Conservation (phyloP, 192 early-diverging fungal species). For the Linnemannia hyalina region DNA sequence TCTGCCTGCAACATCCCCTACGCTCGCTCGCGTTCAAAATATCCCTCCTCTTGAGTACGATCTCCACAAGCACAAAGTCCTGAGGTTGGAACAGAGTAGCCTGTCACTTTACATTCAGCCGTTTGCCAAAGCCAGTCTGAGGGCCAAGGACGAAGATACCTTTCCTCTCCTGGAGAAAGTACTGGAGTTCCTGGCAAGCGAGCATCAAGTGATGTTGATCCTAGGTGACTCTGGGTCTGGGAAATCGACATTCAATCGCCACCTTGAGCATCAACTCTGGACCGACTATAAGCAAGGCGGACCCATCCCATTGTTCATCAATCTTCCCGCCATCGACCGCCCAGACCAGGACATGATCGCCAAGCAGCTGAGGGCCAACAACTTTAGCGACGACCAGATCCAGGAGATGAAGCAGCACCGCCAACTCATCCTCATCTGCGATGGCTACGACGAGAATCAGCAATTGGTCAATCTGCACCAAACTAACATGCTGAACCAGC, state of each 20-base stretch:
- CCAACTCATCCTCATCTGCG: too few relatives aligned
- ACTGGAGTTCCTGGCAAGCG: background rate
- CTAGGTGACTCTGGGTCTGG: background rate
- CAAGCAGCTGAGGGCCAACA: background rate
- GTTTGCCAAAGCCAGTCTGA: background rate
- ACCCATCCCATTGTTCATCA: background rate
- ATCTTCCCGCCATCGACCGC: background rate
- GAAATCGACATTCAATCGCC: background rate
- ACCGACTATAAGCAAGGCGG: background rate
- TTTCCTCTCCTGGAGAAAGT: background rate
- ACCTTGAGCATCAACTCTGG: background rate
- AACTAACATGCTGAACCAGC: too few relatives aligned
- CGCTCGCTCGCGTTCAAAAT: too few relatives aligned
- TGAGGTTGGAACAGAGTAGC: too few relatives aligned
- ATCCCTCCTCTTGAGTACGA: too few relatives aligned
- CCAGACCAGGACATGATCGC: background rate
- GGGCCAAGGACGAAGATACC: background rate
- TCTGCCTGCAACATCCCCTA: too few relatives aligned
- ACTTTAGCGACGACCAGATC: too few relatives aligned
- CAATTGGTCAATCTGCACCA: too few relatives aligned
- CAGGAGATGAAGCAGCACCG: too few relatives aligned
- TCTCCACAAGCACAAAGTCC: too few relatives aligned
- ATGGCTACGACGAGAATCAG: too few relatives aligned
- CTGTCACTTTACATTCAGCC: background rate
- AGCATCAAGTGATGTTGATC: constrained; percentile 2